Base-by-base conservation (phyloP, 495 filamentous ascomycete genomes). In the Penicillium verhagenii region DNA sequence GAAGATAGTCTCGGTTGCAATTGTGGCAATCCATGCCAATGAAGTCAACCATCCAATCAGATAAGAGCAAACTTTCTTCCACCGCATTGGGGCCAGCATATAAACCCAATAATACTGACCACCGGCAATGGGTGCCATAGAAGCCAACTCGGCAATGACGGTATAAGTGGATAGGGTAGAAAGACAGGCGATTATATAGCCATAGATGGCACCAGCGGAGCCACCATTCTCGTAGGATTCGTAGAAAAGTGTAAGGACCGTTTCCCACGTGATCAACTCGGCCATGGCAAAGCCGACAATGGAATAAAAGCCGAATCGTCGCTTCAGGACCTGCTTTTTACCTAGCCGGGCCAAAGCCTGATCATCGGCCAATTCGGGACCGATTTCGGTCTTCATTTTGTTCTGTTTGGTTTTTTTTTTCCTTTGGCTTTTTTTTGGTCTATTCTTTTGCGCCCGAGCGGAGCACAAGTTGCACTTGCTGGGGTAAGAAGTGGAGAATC, bases 121-220 rank as follows among this genome's bases (percentile, higher is more conserved):
- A 49, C 71, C 74, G 1, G 71, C 64, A 37, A 72, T 71, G 1
- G 71, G 70, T 31, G 68, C 69, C 65, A 81, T 78, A 0, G 77
- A 81, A 4, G 75, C 72, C 50, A 81, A 52, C 58, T 81, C 79
- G n/a, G 71, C 64, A 28, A 81, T 68, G 10, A 71, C 67, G 0
- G 69, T 71, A 53, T 73, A 79, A 1, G 74, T 68, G 0, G 74
- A 79, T 13, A 78, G 58, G 1, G 71, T 75, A 8, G 75, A 75
- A 4, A 75, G 55, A 72, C 76, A 80, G 25, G 67, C 68, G 50
- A 81, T 72, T 1, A 82, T 53, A 52, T 76, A 82, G 4, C 74
- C 74, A 65, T 75, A 81, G 11, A 79, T 56, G 0, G 81, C 71
- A 5, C 74, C 78, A 1, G 67, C 74, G 0, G 79, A 73, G 2